Evolutionary conservation across 148 eudicot genomes (phyloP).

Genomic region (Tetragonia tetragonoides): DNA sequence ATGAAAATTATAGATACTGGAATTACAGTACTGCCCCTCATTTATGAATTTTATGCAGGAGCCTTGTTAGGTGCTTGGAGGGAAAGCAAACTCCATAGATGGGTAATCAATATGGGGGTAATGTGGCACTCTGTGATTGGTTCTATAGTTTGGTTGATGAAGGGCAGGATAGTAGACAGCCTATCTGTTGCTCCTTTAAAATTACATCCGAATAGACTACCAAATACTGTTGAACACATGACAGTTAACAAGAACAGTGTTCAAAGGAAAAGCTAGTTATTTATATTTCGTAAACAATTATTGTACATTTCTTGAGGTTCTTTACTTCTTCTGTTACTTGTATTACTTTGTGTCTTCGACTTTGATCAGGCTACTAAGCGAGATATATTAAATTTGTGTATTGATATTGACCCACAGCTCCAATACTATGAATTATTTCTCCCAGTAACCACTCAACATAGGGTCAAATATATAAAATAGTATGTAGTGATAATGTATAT

Average conservation of each 20-base stretch:
- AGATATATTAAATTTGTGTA: slow-evolving; percentile 10
- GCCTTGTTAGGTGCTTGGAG: background rate
- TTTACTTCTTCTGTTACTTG: slow-evolving; percentile 5
- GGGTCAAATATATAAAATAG: slow-evolving; percentile 19
- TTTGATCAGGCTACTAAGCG: slow-evolving; percentile 5
- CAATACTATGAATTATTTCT: background rate
- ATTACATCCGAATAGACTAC: slow-evolving; percentile 16
- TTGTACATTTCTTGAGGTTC: background rate
- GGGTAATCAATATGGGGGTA: background rate
- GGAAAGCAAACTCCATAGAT: background rate
- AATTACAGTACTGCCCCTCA: background rate
- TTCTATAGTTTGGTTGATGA: slow-evolving; percentile 5
- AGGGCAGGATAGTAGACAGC: slow-evolving; percentile 3
- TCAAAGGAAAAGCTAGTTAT: slow-evolving; percentile 7
- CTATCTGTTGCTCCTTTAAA: slow-evolving; percentile 15
- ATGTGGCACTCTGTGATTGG: slow-evolving; percentile 11
- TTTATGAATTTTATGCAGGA: slow-evolving; percentile 4
- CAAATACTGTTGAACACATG: background rate
- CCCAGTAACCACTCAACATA: slow-evolving; percentile 18
- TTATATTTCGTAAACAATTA: background rate
- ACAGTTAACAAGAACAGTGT: slow-evolving; percentile 20
- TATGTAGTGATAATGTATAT: slow-evolving; percentile 5
- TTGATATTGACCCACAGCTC: slow-evolving; percentile 28
- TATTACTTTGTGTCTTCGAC: background rate
- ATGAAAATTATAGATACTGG: background rate